Percentiles rank a stretch among this genome's conserved stretches.
These are phyloP conservation scores for Monosporascus sp. DNA, from an alignment of 2,329 filamentous ascomycete species.

Conservation along the genomic window DNA sequence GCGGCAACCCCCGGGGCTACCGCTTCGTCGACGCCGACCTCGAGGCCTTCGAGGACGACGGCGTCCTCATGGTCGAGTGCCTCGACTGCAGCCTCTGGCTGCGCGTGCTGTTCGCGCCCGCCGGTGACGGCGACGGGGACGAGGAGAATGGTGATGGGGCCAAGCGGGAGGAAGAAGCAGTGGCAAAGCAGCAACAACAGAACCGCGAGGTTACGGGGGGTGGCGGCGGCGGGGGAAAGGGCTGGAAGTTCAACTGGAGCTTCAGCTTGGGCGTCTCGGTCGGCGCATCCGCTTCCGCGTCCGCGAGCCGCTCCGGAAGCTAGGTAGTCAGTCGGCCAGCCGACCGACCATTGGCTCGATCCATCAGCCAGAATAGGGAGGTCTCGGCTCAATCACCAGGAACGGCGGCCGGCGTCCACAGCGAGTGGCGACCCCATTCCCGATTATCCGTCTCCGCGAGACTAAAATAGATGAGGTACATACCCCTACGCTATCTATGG, in stretches of 20 bases:
- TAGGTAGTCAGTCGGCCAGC: background rate
- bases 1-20: slow-evolving; percentile 58
- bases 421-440: no score
- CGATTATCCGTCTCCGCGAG: no score
- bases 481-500: no score
- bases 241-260: slow-evolving; percentile 21
- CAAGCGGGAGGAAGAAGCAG: slow-evolving; percentile 3
- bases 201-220: slow-evolving; percentile 3
- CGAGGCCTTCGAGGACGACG: slow-evolving; percentile 50
- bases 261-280: slow-evolving; percentile 24
- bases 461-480: no score
- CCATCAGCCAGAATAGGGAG: no score
- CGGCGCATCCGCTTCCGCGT: slow-evolving; percentile 13
- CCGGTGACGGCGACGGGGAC: slow-evolving; percentile 31
- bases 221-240: slow-evolving; percentile 7
- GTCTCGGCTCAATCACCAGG: no score
- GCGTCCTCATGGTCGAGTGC: slow-evolving; percentile 60
- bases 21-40: slow-evolving; percentile 54
- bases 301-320: slow-evolving; percentile 3
- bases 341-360: background rate
- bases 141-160: background rate
- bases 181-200: background rate
- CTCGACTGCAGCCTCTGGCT: slow-evolving; percentile 63
- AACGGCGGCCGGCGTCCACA: no score
- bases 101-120: slow-evolving; percentile 56